These are phyloP conservation scores for Cladobotryum mycophilum DNA, from an alignment of 2,329 filamentous ascomycete genomes.

Conservation along the genomic window DNA sequence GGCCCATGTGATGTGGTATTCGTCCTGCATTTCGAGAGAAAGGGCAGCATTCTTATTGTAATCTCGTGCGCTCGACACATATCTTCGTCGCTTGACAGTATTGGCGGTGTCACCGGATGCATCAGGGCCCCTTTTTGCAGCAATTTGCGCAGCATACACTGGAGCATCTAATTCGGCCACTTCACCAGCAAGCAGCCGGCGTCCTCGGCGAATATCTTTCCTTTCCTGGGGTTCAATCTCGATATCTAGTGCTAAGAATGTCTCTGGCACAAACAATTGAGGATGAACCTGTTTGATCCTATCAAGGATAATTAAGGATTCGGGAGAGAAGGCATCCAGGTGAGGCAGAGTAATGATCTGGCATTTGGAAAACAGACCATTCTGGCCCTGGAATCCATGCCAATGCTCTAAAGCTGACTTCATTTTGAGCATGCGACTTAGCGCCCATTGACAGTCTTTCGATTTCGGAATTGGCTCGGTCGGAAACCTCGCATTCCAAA, in stretches of 20 bases:
- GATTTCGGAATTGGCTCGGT: conserved; percentile 35
- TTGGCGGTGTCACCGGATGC: conserved; percentile 16
- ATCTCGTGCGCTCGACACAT: not conserved
- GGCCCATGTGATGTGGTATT: conserved; percentile 3
- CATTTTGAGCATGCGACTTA: conserved; percentile 33
- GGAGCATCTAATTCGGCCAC: conserved; percentile 46
- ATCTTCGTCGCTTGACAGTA: conserved; percentile 12
- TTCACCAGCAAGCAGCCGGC: conserved; percentile 34
- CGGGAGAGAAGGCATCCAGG: conserved; percentile 36
- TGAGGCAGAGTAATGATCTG: conserved; percentile 38
- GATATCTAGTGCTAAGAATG: conserved; percentile 12
- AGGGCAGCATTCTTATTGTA: not conserved
- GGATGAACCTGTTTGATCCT: conserved; percentile 43
- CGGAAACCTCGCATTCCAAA: conserved; percentile 38
- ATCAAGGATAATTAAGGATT: conserved; percentile 38
- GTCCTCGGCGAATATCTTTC: conserved; percentile 23
- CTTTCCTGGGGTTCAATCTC: not conserved
- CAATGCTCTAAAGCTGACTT: conserved; percentile 34
- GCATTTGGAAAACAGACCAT: conserved; percentile 38
- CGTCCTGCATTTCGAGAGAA: not conserved
- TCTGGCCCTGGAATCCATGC: conserved; percentile 36
- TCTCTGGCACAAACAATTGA: conserved; percentile 21
- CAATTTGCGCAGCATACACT: conserved; percentile 39
- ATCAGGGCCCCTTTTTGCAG: conserved; percentile 25
- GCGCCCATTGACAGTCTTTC: conserved; percentile 31